Conservation (phyloP, 1,284 basidiomycete species). For the Sphagnurus paluster region DNA sequence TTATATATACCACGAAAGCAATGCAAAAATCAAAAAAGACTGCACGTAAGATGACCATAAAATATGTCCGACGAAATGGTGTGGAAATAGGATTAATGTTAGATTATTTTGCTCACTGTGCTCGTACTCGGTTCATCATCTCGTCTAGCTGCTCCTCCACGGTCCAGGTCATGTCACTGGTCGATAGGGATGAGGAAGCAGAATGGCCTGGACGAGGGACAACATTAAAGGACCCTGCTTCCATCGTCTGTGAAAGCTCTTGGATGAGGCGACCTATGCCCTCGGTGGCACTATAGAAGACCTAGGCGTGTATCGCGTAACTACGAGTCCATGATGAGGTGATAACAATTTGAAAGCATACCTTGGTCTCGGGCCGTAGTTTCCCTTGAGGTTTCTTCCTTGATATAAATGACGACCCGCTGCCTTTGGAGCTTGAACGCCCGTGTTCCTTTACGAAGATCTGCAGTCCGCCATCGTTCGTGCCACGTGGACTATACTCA, state of each 20-base stretch:
- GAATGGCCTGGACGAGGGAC: slow-evolving; percentile 45
- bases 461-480: slow-evolving; percentile 49
- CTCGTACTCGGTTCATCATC: slow-evolving; percentile 63
- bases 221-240: slow-evolving; percentile 80
- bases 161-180: slow-evolving; percentile 63
- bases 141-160: slow-evolving; percentile 75
- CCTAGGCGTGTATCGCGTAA: slow-evolving; percentile 40
- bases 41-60: slow-evolving; percentile 10
- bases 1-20: slow-evolving; percentile 24
- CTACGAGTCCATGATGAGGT: slow-evolving; percentile 12
- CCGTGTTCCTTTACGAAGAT: slow-evolving; percentile 73
- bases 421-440: slow-evolving; percentile 64
- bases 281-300: slow-evolving; percentile 75
- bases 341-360: slow-evolving; percentile 31
- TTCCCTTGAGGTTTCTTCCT: slow-evolving; percentile 58
- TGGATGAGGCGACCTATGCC: slow-evolving; percentile 82
- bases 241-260: slow-evolving; percentile 72
- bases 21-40: slow-evolving; percentile 13
- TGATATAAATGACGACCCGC: slow-evolving; percentile 59
- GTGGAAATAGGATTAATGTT: slow-evolving; percentile 26
- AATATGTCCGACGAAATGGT: slow-evolving; percentile 17
- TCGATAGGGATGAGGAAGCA: slow-evolving; percentile 60
- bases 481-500: slow-evolving; percentile 63
- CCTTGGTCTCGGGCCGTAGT: slow-evolving; percentile 78
- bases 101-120: slow-evolving; percentile 39